Evolutionary conservation across 495 filamentous ascomycete genomes (phyloP), one percentile per base, ranked within the genome.

Genomic region (Podospora didyma): DNA sequence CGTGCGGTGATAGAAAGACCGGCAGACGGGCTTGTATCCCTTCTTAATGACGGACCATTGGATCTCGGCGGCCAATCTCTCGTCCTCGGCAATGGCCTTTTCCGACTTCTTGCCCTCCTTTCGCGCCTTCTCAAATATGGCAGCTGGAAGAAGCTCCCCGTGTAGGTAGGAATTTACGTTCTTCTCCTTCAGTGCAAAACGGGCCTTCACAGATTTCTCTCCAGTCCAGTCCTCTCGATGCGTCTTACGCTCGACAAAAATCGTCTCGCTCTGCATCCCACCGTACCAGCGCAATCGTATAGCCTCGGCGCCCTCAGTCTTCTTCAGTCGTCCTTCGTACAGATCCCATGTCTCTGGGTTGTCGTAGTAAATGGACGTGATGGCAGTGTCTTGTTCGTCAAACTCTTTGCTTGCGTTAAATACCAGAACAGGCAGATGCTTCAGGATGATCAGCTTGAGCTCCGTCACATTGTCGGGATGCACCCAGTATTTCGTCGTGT

Each of bases 401-500:
- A 97, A 99, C 61, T 97, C 95, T 69, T 99, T 99, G 76, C 83
- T 94, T 3, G 95, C 79, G 70, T 97, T 97, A 80, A 97, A 99
- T 2, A 99, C 94, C 7, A 99, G 77, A 1, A 99, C 94, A 6
- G 94, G 94, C 54, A 99, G 80, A 77, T 99, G 94, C 82, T 98
- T 97, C 28, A 98, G 78, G 60, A 99, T 90, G 59, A 99, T 91
- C 66, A 99, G 79, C 71, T 99, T 99, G 55, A 99, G 72, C 70
- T 99, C 94, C 4, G 94, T 97, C 67, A 99, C 94, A 66, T 99
- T 97, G 70, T 99, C 95, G 7, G 89, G 89, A 63, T 99, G 94
- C 49, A 99, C 93, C 94, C 94, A 99, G 79, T 97, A 99, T 67
- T 99, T 99, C 2, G 94, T 99, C 0, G 94, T 99, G 67, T 99